These are phyloP conservation scores for Eucalyptus erythrocorys DNA, from an alignment of 345 rosid species.

Conservation along the genomic window DNA sequence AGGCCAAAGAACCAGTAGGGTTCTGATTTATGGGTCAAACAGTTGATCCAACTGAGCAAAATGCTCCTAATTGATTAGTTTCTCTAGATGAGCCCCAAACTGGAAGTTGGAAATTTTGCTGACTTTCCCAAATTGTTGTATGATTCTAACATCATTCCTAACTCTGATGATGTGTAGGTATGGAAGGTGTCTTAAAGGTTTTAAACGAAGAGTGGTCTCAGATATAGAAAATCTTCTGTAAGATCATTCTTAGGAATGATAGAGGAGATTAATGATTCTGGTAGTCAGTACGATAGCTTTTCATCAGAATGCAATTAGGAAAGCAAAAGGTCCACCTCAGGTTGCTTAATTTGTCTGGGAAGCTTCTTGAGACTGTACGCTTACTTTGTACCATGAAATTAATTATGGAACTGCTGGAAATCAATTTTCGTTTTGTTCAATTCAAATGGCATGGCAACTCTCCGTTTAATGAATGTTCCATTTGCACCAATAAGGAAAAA, in stretches of 20 bases:
- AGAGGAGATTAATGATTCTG: background rate
- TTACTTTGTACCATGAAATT: background rate
- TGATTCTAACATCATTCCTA: background rate
- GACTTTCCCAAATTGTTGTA: background rate
- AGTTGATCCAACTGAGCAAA: background rate
- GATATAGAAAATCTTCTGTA: background rate
- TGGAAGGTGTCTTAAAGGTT: background rate
- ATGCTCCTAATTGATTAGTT: background rate
- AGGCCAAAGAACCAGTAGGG: background rate
- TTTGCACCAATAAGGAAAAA: background rate
- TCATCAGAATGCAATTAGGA: background rate
- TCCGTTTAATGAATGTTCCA: background rate
- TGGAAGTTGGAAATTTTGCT: background rate
- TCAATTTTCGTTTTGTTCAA: background rate
- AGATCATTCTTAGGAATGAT: background rate
- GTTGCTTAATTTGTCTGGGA: background rate
- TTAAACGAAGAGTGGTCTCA: background rate
- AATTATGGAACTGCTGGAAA: background rate
- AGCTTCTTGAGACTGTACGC: background rate
- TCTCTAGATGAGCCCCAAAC: background rate
- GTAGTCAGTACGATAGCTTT: background rate
- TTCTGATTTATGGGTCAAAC: background rate
- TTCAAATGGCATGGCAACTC: background rate
- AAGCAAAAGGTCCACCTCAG: background rate
- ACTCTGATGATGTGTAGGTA: background rate